These are phyloP conservation scores for Hippophae gyantsensis DNA, from an alignment of 306 rosid genomes.

Conservation along the genomic window DNA sequence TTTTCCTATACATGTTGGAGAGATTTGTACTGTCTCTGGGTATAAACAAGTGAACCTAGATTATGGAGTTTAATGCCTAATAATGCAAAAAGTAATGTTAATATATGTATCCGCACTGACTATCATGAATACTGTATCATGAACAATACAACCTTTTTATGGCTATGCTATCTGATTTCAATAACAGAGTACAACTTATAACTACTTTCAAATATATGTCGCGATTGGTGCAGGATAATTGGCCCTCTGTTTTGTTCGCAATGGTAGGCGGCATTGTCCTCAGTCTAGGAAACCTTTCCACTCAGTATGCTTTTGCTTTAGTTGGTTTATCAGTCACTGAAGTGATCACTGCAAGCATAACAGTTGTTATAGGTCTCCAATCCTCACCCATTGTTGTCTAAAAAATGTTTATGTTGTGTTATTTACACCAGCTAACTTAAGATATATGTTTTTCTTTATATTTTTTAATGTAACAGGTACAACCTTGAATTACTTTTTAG, in stretches of 20 bases:
- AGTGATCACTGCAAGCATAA: conserved; percentile 71
- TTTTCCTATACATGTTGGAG: no score
- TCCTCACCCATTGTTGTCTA: neutral
- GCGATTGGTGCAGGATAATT: conserved; percentile 50
- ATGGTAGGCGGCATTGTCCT: conserved; percentile 83
- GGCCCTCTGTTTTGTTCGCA: conserved; percentile 76
- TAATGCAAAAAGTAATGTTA: no score
- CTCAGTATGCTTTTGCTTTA: conserved; percentile 84
- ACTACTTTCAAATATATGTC: conserved; percentile 6
- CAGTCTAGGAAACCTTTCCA: conserved; percentile 68
- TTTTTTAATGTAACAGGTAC: conserved; percentile 48
- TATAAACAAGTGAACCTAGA: no score
- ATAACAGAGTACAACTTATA: neutral
- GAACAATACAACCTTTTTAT: no score
- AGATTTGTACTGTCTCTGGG: no score
- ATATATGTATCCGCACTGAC: no score
- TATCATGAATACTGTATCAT: no score
- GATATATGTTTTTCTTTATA: conserved; percentile 1
- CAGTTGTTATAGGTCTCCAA: conserved; percentile 72
- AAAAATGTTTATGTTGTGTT: neutral
- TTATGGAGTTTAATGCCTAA: no score
- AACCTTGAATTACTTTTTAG: conserved; percentile 75
- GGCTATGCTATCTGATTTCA: neutral
- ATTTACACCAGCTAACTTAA: neutral
- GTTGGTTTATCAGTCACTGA: conserved; percentile 85